Evolutionary conservation across 2,329 filamentous ascomycete species (phyloP), one percentile per base, ranked within the genome.

Genomic region (Rhinocladiella mackenziei): DNA sequence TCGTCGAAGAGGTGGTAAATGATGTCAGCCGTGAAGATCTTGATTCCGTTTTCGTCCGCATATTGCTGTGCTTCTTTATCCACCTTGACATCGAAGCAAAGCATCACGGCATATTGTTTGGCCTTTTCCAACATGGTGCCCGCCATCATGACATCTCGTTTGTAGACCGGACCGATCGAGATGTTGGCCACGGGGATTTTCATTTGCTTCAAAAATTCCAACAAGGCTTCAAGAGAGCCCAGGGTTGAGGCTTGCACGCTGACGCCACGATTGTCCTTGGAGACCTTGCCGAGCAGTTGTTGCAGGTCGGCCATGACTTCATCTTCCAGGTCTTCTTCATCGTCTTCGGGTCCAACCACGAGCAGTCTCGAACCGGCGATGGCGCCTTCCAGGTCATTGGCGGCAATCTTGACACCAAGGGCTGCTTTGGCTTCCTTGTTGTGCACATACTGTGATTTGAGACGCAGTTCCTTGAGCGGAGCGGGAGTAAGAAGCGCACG

Each of bases 381-480:
- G 56, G 94, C 92, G 51, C 87, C 84, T 66, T 98, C 92, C 15
- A 98, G 84, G 53, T 89, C 89, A 58, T 95, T 94, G 32, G 91
- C 92, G 53, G 89, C 89, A 63, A 98, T 97, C 79, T 98, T 98
- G 67, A 98, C 88, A 84, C 92, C 92, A 61, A 98, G 79, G 6
- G 92, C 89, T 14, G 94, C 92, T 76, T 96, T 98, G 71, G 96
- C 89, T 67, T 95, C 89, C 74, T 98, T 97, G 74, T 98, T 96
- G 74, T 98, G 94, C 20, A 98, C 91, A 61, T 98, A 98, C 52
- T 83, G 78, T 2, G 89, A 95, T 71, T 97, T 97, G 60, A 98
- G 80, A 65, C 94, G 89, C 54, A 98, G 70, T 66, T 98, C 92
- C 63, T 88, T 92, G 64, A 98, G 81, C 49, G 89, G 86, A 8